Conservation (phyloP, 2,329 filamentous ascomycete species). For the Tolypocladium capitatum region DNA sequence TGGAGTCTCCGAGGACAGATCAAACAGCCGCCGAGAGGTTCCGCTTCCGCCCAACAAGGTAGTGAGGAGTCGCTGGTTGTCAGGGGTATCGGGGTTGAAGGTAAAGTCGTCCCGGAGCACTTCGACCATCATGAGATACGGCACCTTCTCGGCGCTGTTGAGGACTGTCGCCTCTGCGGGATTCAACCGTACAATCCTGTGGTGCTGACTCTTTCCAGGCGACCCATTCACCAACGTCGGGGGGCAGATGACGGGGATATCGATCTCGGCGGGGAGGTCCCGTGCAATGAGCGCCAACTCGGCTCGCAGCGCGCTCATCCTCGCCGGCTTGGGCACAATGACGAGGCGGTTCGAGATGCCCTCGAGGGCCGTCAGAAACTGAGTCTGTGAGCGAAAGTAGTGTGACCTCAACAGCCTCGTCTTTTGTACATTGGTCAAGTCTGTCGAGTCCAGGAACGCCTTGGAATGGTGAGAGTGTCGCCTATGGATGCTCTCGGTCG, state of each 20-base stretch:
- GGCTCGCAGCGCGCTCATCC: constrained; percentile 66
- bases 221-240: constrained; percentile 59
- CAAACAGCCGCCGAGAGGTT: constrained; percentile 48
- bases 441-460: constrained; percentile 41
- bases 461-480: constrained; percentile 51
- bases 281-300: constrained; percentile 71
- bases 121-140: constrained; percentile 75
- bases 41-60: constrained; percentile 45
- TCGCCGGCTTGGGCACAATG: constrained; percentile 66
- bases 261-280: constrained; percentile 70
- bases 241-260: constrained; percentile 71
- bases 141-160: constrained; percentile 78
- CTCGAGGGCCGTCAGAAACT: constrained; percentile 67
- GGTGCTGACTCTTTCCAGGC: constrained; percentile 64
- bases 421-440: constrained; percentile 53
- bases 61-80: constrained; percentile 54
- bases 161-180: constrained; percentile 73
- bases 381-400: constrained; percentile 71
- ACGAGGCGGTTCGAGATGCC: constrained; percentile 78
- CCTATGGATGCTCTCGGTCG: constrained; percentile 35
- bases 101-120: constrained; percentile 71
- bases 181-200: constrained; percentile 71
- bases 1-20: constrained; percentile 53
- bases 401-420: constrained; percentile 63
- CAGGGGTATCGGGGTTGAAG: constrained; percentile 61